Evolutionary conservation across 2,329 filamentous ascomycete species (phyloP), one percentile per base, ranked within the genome.

Genomic region (Escovopsis sp.): DNA sequence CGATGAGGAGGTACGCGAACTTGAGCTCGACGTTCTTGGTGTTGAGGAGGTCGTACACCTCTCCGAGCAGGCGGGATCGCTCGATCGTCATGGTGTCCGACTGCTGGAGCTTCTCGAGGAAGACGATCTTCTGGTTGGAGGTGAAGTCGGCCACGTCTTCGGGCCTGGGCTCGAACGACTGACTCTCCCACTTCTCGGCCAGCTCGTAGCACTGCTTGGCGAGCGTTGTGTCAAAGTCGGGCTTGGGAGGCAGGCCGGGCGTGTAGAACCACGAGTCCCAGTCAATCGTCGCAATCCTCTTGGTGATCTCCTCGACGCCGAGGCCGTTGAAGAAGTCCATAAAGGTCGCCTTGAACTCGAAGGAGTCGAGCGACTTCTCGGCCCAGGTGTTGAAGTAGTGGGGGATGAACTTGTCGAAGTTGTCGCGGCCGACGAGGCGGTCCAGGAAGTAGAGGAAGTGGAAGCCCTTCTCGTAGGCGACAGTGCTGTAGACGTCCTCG

Each of bases 401-500:
- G 12, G 88, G 87, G 55, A 96, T 95, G 63, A 96, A 98, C 53
- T 79, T 82, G 69, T 96, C 85, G 66, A 91, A 98, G 58, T 83
- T 82, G n/a, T 81, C 72, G 47, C 84, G 82, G 33, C 86, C 85
- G 4, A 96, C 73, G 2, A 94, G 68, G 38, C 81, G 82, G 55
- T 98, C 91, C 12, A 98, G 77, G 54, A 88, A 80, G 61, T 87
- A 95, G 38, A 98, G 70, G 61, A 96, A 93, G 56, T 85, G 84
- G 63, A 94, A 96, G 4, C 89, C 89, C 64, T 98, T 96, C 59
- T 96, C 89, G 55, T 98, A 98, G 0, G 91, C 87, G 32, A 96
- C 71, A 26, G 77, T 83, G 51, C 84, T 93, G 66, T 96, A 98
- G 1, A 89, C 85, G 60, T 98, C 91, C 59, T 96, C 91, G 0